Base-by-base conservation (phyloP, 2,329 filamentous ascomycete species). In the Escovopsis sp. region DNA sequence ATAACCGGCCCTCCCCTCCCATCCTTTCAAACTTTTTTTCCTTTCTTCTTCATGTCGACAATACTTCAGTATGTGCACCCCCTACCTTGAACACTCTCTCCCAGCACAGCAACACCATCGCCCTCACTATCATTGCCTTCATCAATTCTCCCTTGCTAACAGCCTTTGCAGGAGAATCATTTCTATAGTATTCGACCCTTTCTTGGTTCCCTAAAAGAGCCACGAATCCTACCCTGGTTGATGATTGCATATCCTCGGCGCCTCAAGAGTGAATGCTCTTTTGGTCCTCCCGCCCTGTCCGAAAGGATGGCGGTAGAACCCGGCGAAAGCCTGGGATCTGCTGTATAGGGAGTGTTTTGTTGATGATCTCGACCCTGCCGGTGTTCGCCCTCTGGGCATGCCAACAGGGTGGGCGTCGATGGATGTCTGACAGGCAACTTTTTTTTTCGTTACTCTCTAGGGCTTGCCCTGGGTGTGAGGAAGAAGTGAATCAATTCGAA, bases 151-250 rank as follows among this genome's bases (percentile, higher is more conserved):
- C 30, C 39, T 45, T 48, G 45, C 53, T 57, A 51, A 56, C 50
- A 45, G 47, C 43, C 45, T 34, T 51, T 51, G 50, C 61, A 70
- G 61, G 66, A 86, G 84, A 88, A 89, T 89, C 85, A 85, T 85
- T 93, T 94, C 83, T 94, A 88, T 87, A 94, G 86, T 88, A 80
- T 74, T 85, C 79, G 79, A 87, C 82, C 75, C 73, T 74, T 79
- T 85, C 84, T 91, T 82, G 85, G 79, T 82, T 89, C 77, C 78
- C 77, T 75, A 87, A 75, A 82, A 73, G 73, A 94, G 87, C 84
- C 77, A 86, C 82, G 89, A 82, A 86, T 76, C 78, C 78, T 77
- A 89, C 80, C 83, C 85, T 86, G 85, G 84, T 83, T 85, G 85
- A 93, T 91, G 85, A 93, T 65, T 67, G 57, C 57, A 84, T 75